Conservation (phyloP, 768 basidiomycete genomes). For the Tremella fuciformis region DNA sequence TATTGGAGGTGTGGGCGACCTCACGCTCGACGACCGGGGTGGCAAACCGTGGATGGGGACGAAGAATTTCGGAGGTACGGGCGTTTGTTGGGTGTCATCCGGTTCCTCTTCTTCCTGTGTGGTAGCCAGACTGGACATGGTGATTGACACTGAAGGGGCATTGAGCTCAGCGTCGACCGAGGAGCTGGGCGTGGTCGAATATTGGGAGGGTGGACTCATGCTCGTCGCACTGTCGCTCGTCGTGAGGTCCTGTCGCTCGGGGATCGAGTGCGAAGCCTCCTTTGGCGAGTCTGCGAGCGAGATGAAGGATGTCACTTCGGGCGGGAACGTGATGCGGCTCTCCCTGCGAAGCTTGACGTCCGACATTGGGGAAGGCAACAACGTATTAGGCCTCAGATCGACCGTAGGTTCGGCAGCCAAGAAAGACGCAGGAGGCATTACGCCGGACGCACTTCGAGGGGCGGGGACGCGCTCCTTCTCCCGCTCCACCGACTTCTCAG, state of each 20-base stretch:
- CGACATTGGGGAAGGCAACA: slow-evolving; percentile 39
- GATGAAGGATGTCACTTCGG: slow-evolving; percentile 39
- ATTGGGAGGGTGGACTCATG: slow-evolving; percentile 34
- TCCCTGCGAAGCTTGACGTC: slow-evolving; percentile 28
- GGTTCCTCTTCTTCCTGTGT: slow-evolving; percentile 7
- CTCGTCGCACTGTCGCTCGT: background rate
- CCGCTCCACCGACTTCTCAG: background rate
- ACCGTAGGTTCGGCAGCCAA: background rate
- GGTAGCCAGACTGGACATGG: background rate
- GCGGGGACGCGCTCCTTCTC: background rate
- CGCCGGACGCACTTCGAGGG: background rate
- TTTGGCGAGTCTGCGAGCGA: slow-evolving; percentile 33
- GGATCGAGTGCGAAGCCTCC: slow-evolving; percentile 13
- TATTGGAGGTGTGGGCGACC: background rate
- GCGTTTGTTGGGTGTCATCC: background rate
- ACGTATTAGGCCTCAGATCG: background rate
- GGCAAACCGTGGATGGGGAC: slow-evolving; percentile 1
- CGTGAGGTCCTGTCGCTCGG: background rate
- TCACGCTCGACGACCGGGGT: slow-evolving; percentile 4
- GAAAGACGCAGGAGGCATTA: background rate
- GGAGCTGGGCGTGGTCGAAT: slow-evolving; percentile 29
- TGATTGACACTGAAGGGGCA: background rate
- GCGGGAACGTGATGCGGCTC: slow-evolving; percentile 39
- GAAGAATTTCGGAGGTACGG: background rate
- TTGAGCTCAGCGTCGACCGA: slow-evolving; percentile 16